Percentiles rank a stretch among this genome's conserved stretches.
These are phyloP conservation scores for Achlya hypogyna DNA, from an alignment of 352 stramenopile species.

Conservation along the genomic window DNA sequence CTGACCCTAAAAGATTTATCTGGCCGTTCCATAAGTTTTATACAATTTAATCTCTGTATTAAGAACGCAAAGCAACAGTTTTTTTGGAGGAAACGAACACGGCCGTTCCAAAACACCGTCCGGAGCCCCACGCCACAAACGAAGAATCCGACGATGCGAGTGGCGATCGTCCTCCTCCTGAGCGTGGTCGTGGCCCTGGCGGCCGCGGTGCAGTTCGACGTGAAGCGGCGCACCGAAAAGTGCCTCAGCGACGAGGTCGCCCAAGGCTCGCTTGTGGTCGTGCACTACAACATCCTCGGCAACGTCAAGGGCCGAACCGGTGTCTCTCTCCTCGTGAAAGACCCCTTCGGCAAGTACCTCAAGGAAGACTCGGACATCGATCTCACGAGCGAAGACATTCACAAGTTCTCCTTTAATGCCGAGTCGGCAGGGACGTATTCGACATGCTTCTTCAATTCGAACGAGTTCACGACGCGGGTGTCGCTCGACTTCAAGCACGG, in stretches of 20 bases:
- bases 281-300: conserved; percentile 76
- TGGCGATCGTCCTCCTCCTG: conserved; percentile 24
- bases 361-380: conserved; percentile 82
- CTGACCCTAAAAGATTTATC: neutral
- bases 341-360: conserved; percentile 64
- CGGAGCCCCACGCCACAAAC: neutral
- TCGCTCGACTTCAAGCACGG: conserved; percentile 84
- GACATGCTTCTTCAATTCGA: conserved; percentile 78
- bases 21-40: neutral
- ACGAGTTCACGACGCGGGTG: conserved; percentile 60
- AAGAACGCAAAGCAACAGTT: too few relatives aligned
- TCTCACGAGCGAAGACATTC: conserved; percentile 63
- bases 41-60: too few relatives aligned
- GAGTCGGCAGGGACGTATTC: conserved; percentile 54
- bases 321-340: conserved; percentile 60
- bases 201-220: conserved; percentile 69
- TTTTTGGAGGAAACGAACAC: too few relatives aligned
- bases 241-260: conserved; percentile 80
- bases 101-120: neutral
- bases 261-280: conserved; percentile 63
- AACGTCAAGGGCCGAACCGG: conserved; percentile 51
- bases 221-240: conserved; percentile 57
- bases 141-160: conserved; percentile 23
- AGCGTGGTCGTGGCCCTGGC: conserved; percentile 22
- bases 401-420: conserved; percentile 80